These are phyloP conservation scores for Lentithecium fluviatile DNA, from an alignment of 495 filamentous ascomycete genomes.

Conservation along the genomic window DNA sequence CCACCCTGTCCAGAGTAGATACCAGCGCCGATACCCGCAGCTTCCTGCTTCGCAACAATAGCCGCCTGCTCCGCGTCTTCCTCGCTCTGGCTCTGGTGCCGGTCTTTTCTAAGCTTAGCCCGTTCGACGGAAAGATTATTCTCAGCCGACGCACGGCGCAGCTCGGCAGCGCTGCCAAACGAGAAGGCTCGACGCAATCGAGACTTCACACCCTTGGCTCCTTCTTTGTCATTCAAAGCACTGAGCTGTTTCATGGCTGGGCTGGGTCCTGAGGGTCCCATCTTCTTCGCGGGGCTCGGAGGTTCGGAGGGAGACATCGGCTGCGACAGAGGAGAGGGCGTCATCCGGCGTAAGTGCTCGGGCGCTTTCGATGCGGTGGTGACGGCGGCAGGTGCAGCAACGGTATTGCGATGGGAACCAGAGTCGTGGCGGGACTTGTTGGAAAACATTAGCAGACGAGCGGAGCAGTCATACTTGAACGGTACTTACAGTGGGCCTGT, in stretches of 20 bases:
- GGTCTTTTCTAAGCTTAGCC: conserved; percentile 68
- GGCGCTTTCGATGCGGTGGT: conserved; percentile 65
- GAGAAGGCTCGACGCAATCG: conserved; percentile 90
- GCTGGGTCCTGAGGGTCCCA: conserved; percentile 48
- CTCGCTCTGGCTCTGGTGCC: conserved; percentile 45
- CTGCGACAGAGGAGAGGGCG: conserved; percentile 85
- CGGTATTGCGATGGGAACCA: not conserved
- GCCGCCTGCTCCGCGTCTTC: conserved; percentile 60
- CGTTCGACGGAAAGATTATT: conserved; percentile 60
- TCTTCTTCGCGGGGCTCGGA: conserved; percentile 33
- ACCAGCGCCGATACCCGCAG: conserved; percentile 81
- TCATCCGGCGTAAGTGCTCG: conserved; percentile 68
- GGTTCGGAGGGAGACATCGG: conserved; percentile 54
- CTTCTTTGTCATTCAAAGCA: conserved; percentile 73
- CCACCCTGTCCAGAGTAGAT: conserved; percentile 89
- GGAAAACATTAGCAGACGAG: conserved; percentile 7
- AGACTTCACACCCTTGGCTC: conserved; percentile 80
- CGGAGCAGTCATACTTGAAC: not conserved
- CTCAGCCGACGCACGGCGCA: conserved; percentile 72
- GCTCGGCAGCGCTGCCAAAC: conserved; percentile 92
- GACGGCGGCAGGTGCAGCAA: not conserved
- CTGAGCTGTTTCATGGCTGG: conserved; percentile 77
- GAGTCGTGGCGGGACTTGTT: conserved; percentile 31
- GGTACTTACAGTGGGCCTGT: conserved; percentile 49
- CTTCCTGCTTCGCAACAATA: conserved; percentile 88